Evolutionary conservation across 2,329 filamentous ascomycete genomes (phyloP).

Genomic region (Aspergillus tubingensis): DNA sequence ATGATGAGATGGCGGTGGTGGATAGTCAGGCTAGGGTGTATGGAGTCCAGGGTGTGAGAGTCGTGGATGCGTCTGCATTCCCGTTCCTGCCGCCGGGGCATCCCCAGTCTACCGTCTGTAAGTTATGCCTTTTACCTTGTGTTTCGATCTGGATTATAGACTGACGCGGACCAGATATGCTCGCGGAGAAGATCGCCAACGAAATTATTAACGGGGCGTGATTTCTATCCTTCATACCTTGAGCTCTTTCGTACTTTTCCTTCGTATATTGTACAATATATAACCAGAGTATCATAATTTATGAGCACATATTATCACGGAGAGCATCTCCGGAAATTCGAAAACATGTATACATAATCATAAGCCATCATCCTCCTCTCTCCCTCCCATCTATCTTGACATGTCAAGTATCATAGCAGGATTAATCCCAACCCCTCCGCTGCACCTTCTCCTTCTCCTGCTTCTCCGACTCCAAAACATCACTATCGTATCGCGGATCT

Average conservation of each 20-base stretch:
- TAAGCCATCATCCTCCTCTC: too few relatives aligned
- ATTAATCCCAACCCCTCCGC: not conserved
- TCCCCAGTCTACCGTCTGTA: constrained; percentile 39
- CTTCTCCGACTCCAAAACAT: constrained; percentile 1
- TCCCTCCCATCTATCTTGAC: too few relatives aligned
- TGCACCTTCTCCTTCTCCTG: not conserved
- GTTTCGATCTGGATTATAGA: rapidly evolving
- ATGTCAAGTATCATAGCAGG: too few relatives aligned
- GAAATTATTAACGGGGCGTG: not conserved
- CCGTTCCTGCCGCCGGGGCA: constrained; percentile 42
- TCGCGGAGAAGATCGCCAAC: constrained; percentile 39
- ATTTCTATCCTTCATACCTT: not conserved
- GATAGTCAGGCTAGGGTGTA: constrained; percentile 32
- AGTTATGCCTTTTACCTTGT: constrained; percentile 13
- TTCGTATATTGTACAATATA: not conserved
- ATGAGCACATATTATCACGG: too few relatives aligned
- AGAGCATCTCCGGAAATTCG: too few relatives aligned
- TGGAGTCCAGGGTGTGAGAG: constrained; percentile 34
- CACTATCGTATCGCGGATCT: constrained; percentile 8
- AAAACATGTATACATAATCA: too few relatives aligned
- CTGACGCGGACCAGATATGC: constrained; percentile 26
- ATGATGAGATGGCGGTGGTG: constrained; percentile 36
- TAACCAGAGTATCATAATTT: too few relatives aligned
- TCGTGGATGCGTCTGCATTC: constrained; percentile 39
- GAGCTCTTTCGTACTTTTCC: too few relatives aligned